Evolutionary conservation across 805 yeast genomes (phyloP), one percentile per base, ranked within the genome.

Genomic region (Spathaspora arborariae): DNA sequence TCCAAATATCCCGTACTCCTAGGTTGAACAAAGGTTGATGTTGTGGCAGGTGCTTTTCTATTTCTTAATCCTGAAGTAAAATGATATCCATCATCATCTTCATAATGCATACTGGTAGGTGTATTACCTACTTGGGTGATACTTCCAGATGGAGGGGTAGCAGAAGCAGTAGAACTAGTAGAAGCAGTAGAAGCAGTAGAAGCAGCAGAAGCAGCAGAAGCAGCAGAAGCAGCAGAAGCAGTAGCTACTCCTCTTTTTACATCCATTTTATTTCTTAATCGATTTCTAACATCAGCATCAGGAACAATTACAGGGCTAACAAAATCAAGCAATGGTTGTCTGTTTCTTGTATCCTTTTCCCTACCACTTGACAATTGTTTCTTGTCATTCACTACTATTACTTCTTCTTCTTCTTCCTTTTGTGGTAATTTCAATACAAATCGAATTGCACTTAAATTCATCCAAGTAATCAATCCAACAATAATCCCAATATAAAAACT

Each of bases 51-150:
- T 4, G 13, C 20, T 20, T 15, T 16, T 20, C 26, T 20, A 37
- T 13, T 34, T 15, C 44, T 16, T 11, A 27, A 41, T 24, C 44
- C 34, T 13, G 42, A 18, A 16, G 50, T 19, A 26, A 46, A 49
- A 10, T 41, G 24, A 42, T 49, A 49, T n/a, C 52, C 52, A 45
- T 49, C 52, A 37, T 49, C 52, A 39, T 49, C 47, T 47, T 46
- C 49, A 20, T 46, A 46, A 13, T 30, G 35, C n/a, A n/a, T n/a
- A n/a, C n/a, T n/a, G n/a, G n/a, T n/a, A n/a, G n/a, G n/a, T 24
- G 27, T 10, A 24, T 24, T 24, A 24, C 13, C 11, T 13, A 5
- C 27, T 13, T 5, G 27, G 27, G 27, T 8, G 5, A 24, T 24
- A 10, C n/a, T n/a, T n/a, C n/a, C n/a, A n/a, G n/a, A n/a, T n/a